These are phyloP conservation scores for Coemansia sp. DNA, from an alignment of 192 early-diverging fungal genomes.

Conservation along the genomic window DNA sequence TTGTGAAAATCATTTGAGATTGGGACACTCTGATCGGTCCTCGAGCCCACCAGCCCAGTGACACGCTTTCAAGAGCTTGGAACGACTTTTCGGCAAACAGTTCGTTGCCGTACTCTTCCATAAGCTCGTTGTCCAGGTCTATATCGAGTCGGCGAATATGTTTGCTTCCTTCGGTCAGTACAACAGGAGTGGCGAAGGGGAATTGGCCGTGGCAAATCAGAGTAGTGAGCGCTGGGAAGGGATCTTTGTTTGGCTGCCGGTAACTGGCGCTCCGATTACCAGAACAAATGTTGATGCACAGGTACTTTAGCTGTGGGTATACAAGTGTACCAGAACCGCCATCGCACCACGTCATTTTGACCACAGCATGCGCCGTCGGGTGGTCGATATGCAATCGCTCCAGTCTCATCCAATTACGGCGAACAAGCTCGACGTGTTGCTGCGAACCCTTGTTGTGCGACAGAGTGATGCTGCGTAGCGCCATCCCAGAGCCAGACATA, in stretches of 20 bases:
- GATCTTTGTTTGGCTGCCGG: background rate
- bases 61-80: background rate
- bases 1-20: background rate
- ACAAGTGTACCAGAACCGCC: conserved; percentile 4
- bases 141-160: background rate
- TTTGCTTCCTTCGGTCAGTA: background rate
- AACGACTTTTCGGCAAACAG: background rate
- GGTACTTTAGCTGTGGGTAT: conserved; percentile 26
- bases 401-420: conserved; percentile 20
- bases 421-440: conserved; percentile 25
- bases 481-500: background rate
- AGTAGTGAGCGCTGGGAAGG: background rate
- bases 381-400: conserved; percentile 16
- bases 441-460: conserved; percentile 13
- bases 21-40: background rate
- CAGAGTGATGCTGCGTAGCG: conserved; percentile 30
- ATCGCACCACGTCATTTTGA: conserved; percentile 17
- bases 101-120: background rate
- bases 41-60: background rate
- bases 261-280: background rate
- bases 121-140: background rate
- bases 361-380: conserved; percentile 9
- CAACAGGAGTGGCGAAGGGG: background rate
- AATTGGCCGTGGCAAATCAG: background rate
- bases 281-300: conserved; percentile 5